Conservation (phyloP, 2,329 filamentous ascomycete species). For the Septoria petroselini region DNA sequence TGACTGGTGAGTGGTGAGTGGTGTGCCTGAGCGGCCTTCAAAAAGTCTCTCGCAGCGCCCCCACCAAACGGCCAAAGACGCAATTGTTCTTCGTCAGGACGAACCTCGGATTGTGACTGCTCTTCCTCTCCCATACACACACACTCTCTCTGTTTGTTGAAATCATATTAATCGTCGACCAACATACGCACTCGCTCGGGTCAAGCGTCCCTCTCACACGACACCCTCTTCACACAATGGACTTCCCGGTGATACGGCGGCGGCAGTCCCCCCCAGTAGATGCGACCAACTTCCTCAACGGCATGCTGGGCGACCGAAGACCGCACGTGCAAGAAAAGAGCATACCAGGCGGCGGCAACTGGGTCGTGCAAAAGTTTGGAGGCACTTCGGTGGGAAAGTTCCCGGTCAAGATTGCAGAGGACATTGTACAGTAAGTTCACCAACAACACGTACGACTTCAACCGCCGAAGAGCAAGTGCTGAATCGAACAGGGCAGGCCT, state of each 20-base stretch:
- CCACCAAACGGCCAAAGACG: slow-evolving; percentile 2
- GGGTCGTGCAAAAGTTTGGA: slow-evolving; percentile 93
- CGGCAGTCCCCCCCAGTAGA: slow-evolving; percentile 22
- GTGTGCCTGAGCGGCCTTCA: slow-evolving; percentile 3
- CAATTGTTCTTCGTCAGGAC: background rate
- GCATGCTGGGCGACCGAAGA: slow-evolving; percentile 35
- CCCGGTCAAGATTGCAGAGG: slow-evolving; percentile 55
- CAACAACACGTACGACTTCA: background rate
- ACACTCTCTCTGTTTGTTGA: background rate
- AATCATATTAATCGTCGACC: background rate
- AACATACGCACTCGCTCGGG: background rate
- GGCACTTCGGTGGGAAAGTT: slow-evolving; percentile 96
- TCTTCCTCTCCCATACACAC: background rate
- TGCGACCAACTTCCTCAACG: slow-evolving; percentile 30
- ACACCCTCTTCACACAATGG: too few relatives aligned
- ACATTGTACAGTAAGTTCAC: slow-evolving; percentile 59
- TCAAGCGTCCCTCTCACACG: background rate
- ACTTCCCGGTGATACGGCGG: slow-evolving; percentile 27
- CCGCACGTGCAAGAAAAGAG: slow-evolving; percentile 46
- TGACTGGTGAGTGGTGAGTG: background rate
- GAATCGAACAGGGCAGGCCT: slow-evolving; percentile 49
- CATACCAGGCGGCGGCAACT: slow-evolving; percentile 52
- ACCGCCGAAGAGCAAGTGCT: slow-evolving; percentile 14
- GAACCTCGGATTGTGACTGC: background rate
- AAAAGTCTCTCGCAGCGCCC: background rate